Conservation (phyloP, 345 rosid species). For the Gossypium anomalum region DNA sequence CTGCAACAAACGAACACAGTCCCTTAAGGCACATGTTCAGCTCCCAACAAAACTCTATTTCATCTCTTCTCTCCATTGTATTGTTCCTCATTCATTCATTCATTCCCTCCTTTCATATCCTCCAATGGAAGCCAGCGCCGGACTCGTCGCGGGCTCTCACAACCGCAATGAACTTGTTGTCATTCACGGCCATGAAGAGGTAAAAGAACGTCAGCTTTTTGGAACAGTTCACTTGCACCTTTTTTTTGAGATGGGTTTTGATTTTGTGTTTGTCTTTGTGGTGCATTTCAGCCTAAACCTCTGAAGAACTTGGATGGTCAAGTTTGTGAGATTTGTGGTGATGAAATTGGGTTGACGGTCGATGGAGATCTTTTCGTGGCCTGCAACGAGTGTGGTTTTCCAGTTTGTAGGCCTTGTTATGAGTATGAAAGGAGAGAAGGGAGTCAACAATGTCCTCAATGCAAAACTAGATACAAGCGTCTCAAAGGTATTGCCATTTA, state of each 20-base stretch:
- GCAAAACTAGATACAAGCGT: conserved; percentile 94
- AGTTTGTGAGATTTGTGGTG: conserved; percentile 92
- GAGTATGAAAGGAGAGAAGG: conserved; percentile 98
- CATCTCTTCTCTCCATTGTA: conserved; percentile 13
- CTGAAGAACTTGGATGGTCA: conserved; percentile 90
- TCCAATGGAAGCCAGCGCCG: conserved; percentile 96
- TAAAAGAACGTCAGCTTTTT: conserved; percentile 9
- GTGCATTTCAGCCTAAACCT: conserved; percentile 64
- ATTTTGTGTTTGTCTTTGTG: background rate
- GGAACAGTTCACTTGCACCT: background rate
- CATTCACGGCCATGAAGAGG: conserved; percentile 98
- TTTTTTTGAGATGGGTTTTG: background rate
- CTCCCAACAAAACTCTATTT: conserved; percentile 21
- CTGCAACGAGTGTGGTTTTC: conserved; percentile 97
- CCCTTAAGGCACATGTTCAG: conserved; percentile 17
- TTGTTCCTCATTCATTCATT: background rate
- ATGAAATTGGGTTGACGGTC: conserved; percentile 70
- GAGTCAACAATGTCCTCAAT: conserved; percentile 82
- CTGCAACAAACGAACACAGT: conserved; percentile 56
- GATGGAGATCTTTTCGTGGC: conserved; percentile 96
- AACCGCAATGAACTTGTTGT: conserved; percentile 97
- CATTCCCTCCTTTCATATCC: background rate
- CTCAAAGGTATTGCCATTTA: conserved; percentile 55
- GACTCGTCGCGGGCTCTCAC: conserved; percentile 97
- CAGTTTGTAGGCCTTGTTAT: conserved; percentile 90